Evolutionary conservation across 495 filamentous ascomycete genomes (phyloP).

Genomic region (Talaromyces adpressus): DNA sequence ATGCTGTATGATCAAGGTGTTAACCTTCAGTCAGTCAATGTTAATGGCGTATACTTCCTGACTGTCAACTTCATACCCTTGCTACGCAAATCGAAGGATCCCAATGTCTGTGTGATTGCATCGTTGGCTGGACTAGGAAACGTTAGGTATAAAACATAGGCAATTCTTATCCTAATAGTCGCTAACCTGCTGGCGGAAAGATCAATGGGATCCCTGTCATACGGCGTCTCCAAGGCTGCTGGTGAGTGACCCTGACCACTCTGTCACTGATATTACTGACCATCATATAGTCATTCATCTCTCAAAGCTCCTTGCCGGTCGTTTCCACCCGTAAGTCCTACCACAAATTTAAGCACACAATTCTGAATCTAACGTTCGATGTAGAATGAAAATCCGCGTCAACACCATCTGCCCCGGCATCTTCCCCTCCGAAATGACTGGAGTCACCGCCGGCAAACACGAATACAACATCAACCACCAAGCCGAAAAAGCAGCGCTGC

Average conservation of each 20-base stretch:
- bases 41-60: neutral
- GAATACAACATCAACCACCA: conserved; percentile 9
- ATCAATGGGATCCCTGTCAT: neutral
- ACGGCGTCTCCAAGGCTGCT: neutral
- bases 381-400: conserved; percentile 34
- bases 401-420: conserved; percentile 55
- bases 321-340: neutral
- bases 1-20: no score
- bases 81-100: neutral
- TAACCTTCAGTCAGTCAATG: neutral
- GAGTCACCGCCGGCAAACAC: conserved; percentile 7
- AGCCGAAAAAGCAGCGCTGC: conserved; percentile 9
- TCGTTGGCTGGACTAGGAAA: neutral
- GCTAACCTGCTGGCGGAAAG: neutral
- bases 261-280: neutral
- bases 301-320: neutral
- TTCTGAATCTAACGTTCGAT: no score
- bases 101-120: neutral
- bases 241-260: neutral
- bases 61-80: neutral
- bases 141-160: neutral
- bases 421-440: conserved; percentile 11
- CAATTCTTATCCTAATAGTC: neutral
- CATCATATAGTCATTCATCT: neutral
- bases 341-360: no score